These are phyloP conservation scores for Corylus americana DNA, from an alignment of 306 rosid genomes.

Conservation along the genomic window DNA sequence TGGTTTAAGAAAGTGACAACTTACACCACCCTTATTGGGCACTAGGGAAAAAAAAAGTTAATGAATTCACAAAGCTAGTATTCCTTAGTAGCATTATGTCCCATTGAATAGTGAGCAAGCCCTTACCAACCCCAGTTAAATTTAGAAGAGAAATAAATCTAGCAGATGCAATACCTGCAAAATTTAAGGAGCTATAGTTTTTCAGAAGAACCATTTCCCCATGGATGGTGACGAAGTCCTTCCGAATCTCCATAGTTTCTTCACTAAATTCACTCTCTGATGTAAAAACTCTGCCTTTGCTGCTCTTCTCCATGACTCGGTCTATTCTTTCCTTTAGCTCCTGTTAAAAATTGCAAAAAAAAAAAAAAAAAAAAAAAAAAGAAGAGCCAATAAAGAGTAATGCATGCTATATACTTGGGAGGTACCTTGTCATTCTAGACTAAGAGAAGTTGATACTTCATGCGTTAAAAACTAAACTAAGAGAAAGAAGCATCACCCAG, in stretches of 20 bases:
- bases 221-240: constrained; percentile 91
- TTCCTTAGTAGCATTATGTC: constrained; percentile 24
- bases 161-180: constrained; percentile 63
- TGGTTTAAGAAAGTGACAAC: constrained; percentile 20
- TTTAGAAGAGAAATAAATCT: neutral
- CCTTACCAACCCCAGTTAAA: constrained; percentile 14
- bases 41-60: neutral
- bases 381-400: constrained; percentile 21
- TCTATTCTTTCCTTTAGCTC: constrained; percentile 87
- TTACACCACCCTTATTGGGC: constrained; percentile 8
- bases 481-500: neutral
- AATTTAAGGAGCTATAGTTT: constrained; percentile 91
- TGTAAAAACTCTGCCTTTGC: constrained; percentile 48
- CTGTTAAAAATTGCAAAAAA: constrained; percentile 43
- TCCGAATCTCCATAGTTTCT: constrained; percentile 94
- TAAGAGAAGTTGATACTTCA: neutral
- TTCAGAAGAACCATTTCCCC: constrained; percentile 97
- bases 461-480: constrained; percentile 4
- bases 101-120: constrained; percentile 10
- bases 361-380: no score
- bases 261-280: constrained; percentile 82
- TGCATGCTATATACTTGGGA: neutral
- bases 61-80: constrained; percentile 20
- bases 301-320: constrained; percentile 64
- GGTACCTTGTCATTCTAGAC: neutral